phyloP scores from a whole-genome alignment of 257 asterid genomes.

The Nicotiana benthamiana region DNA sequence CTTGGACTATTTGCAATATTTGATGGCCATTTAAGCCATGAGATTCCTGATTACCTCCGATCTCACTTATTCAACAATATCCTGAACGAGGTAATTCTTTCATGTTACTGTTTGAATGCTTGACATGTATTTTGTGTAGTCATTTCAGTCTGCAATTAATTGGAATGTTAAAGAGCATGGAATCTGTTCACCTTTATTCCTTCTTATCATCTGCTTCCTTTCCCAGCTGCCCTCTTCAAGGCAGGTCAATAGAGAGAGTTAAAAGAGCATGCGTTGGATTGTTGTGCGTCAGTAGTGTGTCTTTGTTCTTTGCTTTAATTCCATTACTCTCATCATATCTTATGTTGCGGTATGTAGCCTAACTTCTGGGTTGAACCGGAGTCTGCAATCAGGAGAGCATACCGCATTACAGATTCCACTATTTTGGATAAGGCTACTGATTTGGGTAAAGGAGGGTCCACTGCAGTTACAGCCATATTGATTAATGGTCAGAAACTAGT shows the following conservation, averaged over 20 bases:
- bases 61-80: slow-evolving; percentile 75
- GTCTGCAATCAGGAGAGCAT: slow-evolving; percentile 71
- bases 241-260: not conserved
- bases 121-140: not conserved
- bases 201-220: not conserved
- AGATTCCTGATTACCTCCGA: slow-evolving; percentile 63
- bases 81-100: slow-evolving; percentile 49
- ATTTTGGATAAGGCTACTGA: slow-evolving; percentile 70
- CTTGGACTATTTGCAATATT: slow-evolving; percentile 82
- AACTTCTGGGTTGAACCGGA: slow-evolving; percentile 79
- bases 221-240: not conserved
- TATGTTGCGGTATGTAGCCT: slow-evolving; percentile 32
- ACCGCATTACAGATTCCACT: slow-evolving; percentile 50
- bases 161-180: not conserved
- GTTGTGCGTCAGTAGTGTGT: not conserved
- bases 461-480: slow-evolving; percentile 88
- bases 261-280: not conserved
- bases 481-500: slow-evolving; percentile 71
- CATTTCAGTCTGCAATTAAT: not conserved
- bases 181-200: not conserved
- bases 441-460: slow-evolving; percentile 86
- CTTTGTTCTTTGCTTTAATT: not conserved
- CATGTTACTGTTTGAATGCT: not conserved
- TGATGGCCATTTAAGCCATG: slow-evolving; percentile 84
- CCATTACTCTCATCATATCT: not conserved